phyloP scores from a whole-genome alignment of 495 filamentous ascomycete species.

The Penicillium diatomitis region DNA sequence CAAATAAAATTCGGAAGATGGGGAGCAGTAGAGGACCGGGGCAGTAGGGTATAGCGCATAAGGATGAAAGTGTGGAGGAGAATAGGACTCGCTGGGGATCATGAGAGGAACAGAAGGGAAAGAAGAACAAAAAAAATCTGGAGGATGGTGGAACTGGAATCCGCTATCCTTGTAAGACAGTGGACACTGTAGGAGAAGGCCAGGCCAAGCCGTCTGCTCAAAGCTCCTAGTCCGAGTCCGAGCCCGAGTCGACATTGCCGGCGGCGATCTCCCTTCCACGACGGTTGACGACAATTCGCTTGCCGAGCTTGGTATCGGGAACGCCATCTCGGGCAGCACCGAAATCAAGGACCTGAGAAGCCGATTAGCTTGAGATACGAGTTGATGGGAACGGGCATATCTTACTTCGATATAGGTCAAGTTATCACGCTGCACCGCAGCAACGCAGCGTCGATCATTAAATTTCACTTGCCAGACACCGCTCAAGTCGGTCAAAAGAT shows the following conservation, averaged over 20 bases:
- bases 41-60: conserved; percentile 20
- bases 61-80: conserved; percentile 1
- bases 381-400: too few species aligned
- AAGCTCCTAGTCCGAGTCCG: conserved; percentile 25
- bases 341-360: conserved; percentile 70
- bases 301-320: conserved; percentile 64
- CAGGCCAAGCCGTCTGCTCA: too few species aligned
- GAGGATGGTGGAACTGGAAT: too few species aligned
- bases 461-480: conserved; percentile 99
- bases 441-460: conserved; percentile 89
- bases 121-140: conserved; percentile 5
- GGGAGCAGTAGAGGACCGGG: conserved; percentile 8
- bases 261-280: conserved; percentile 35
- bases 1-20: conserved; percentile 13
- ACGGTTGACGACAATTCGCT: conserved; percentile 68
- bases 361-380: too few species aligned
- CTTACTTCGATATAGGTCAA: conserved; percentile 94
- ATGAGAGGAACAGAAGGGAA: not conserved
- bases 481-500: conserved; percentile 89
- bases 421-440: conserved; percentile 86
- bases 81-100: not conserved
- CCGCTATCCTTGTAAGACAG: too few species aligned
- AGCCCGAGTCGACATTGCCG: conserved; percentile 33
- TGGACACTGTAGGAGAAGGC: too few species aligned
- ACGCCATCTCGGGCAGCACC: conserved; percentile 79